Evolutionary conservation across 805 yeast species (phyloP), one percentile per base, ranked within the genome.

Genomic region (Candida railenensis): DNA sequence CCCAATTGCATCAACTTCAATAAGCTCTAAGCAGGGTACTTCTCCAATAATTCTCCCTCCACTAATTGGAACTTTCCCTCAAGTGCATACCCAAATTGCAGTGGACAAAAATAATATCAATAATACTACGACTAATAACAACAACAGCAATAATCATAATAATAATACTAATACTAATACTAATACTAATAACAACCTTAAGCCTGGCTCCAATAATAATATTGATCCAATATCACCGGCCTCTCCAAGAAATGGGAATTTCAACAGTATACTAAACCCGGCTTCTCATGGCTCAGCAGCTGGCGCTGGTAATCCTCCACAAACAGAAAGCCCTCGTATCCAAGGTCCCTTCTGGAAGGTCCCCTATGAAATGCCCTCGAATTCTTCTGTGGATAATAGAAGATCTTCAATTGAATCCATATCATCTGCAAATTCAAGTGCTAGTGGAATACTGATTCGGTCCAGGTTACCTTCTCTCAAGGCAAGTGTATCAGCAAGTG

Each of bases 281-380:
- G 14, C 21, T 4, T 18, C 39, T 16, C 9, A 18, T 14, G 21
- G 12, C 16, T 8, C 22, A 8, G 9, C 8, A n/a, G 9, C 9
- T 21, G 36, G 30, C 37, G 30, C 51, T 34, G 36, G 42, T 37
- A 18, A 28, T 41, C 20, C 34, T 18, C 19, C 43, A 15, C 48
- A 36, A 34, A 48, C 45, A 30, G 53, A 50, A 30, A 54, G 61
- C 20, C 62, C 72, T 3, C 69, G 69, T 19, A 62, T 70, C 36
- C 72, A 66, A 48, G 67, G 66, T 8, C 77, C 77, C 8, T 78
- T 81, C 59, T 81, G 85, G 85, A 81, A 78, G 54, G 85, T 79
- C 3, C 85, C 85, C 4, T 78, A 77, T 55, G 82, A 78, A 50
- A 74, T 78, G 75, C 82, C 83, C 0, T 45, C 54, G 42, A 44